Percentiles rank a stretch among this genome's conserved stretches.
Conservation (phyloP, 2,329 filamentous ascomycete genomes). For the Calonectria pauciramosa region DNA sequence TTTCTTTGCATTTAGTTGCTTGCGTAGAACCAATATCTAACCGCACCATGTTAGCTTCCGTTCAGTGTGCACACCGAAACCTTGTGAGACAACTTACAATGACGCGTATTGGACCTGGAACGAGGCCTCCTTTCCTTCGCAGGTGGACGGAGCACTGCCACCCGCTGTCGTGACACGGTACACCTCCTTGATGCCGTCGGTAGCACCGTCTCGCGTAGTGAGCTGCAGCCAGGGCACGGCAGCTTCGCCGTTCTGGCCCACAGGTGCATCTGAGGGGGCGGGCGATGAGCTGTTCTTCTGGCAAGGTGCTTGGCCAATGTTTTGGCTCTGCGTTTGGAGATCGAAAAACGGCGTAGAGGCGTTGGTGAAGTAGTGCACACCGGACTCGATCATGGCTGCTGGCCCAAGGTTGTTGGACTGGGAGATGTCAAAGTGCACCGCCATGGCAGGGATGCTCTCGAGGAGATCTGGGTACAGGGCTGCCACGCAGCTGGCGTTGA, state of each 20-base stretch:
- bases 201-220: slow-evolving; percentile 63
- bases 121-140: slow-evolving; percentile 70
- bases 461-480: slow-evolving; percentile 78
- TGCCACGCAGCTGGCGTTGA: slow-evolving; percentile 87
- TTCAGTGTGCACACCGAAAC: not conserved
- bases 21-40: slow-evolving; percentile 47
- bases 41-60: slow-evolving; percentile 30
- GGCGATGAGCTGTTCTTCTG: slow-evolving; percentile 71
- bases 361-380: slow-evolving; percentile 86
- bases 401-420: slow-evolving; percentile 62
- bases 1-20: slow-evolving; percentile 29
- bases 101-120: slow-evolving; percentile 87
- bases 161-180: slow-evolving; percentile 90
- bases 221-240: slow-evolving; percentile 89
- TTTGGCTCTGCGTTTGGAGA: slow-evolving; percentile 69
- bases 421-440: slow-evolving; percentile 75
- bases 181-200: slow-evolving; percentile 77
- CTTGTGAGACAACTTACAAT: slow-evolving; percentile 72
- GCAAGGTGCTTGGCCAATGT: slow-evolving; percentile 72
- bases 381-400: slow-evolving; percentile 74
- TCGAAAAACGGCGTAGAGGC: slow-evolving; percentile 83
- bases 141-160: slow-evolving; percentile 81
- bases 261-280: slow-evolving; percentile 73
- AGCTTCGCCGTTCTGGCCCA: slow-evolving; percentile 73
- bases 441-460: slow-evolving; percentile 73